These are phyloP conservation scores for Podaxis sp. DNA, from an alignment of 768 basidiomycete genomes.

Conservation along the genomic window DNA sequence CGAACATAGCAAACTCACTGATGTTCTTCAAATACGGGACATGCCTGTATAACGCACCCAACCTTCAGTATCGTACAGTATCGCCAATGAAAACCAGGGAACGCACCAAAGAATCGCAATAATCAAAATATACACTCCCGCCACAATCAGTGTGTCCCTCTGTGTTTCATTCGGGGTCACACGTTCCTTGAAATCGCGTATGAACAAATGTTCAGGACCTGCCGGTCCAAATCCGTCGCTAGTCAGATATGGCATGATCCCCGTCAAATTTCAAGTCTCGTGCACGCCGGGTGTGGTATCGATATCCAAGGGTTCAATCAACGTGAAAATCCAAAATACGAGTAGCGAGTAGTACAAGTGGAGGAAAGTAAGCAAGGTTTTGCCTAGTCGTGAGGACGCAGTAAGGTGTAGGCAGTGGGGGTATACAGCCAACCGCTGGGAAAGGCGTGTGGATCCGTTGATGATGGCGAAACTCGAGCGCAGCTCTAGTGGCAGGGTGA, in stretches of 20 bases:
- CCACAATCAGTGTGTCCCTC: slow-evolving; percentile 75
- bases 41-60: slow-evolving; percentile 51
- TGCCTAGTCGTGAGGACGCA: not conserved
- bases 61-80: not conserved
- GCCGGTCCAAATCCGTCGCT: slow-evolving; percentile 13
- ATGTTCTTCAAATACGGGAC: slow-evolving; percentile 70
- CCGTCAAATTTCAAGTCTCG: not conserved
- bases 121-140: slow-evolving; percentile 67
- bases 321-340: not conserved
- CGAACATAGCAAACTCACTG: slow-evolving; percentile 49
- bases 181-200: slow-evolving; percentile 39
- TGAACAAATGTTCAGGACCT: slow-evolving; percentile 25
- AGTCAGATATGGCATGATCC: slow-evolving; percentile 20
- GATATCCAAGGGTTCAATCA: not conserved
- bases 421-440: not conserved
- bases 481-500: not conserved
- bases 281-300: not conserved
- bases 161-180: slow-evolving; percentile 75
- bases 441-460: not conserved
- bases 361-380: not conserved
- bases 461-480: not conserved
- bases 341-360: not conserved
- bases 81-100: not conserved
- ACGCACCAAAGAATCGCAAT: slow-evolving; percentile 82
- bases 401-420: not conserved